phyloP scores from a whole-genome alignment of 257 asterid genomes.

The Solanum chiquidenum region DNA sequence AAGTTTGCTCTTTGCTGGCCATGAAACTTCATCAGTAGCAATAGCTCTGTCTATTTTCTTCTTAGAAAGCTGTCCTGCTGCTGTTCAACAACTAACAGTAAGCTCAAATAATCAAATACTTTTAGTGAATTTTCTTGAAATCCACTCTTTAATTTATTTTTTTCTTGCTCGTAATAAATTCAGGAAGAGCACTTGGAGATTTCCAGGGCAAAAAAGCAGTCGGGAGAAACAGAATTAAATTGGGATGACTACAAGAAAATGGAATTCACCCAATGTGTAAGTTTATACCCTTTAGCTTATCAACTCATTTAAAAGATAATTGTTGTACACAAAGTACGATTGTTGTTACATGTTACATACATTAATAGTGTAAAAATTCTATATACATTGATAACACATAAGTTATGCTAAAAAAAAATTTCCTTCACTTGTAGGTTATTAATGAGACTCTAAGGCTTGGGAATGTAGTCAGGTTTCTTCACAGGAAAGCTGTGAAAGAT shows the following conservation, averaged over 20 bases:
- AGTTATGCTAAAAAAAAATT: not conserved
- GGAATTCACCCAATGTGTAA: slow-evolving; percentile 94
- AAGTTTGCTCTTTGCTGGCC: slow-evolving; percentile 84
- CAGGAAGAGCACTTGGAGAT: slow-evolving; percentile 69
- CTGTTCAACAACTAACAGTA: slow-evolving; percentile 49
- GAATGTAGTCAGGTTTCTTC: slow-evolving; percentile 89
- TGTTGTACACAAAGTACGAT: not conserved
- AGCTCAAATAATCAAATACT: not conserved
- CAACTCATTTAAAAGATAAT: not conserved
- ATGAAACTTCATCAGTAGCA: slow-evolving; percentile 84
- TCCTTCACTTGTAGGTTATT: slow-evolving; percentile 35
- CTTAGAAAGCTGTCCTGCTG: slow-evolving; percentile 56
- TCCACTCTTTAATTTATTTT: not conserved
- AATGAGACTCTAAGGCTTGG: slow-evolving; percentile 82
- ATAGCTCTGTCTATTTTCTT: slow-evolving; percentile 73
- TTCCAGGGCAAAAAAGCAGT: slow-evolving; percentile 25
- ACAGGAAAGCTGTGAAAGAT: slow-evolving; percentile 76
- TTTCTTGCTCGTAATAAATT: not conserved
- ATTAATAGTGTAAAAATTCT: not conserved
- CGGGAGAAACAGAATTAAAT: slow-evolving; percentile 36
- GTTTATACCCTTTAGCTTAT: slow-evolving; percentile 3
- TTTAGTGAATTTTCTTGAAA: not conserved
- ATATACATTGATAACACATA: not conserved
- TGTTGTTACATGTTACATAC: not conserved
- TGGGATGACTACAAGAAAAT: slow-evolving; percentile 93